Conservation (phyloP, 164 flowering plant species). For the Santalum album region DNA sequence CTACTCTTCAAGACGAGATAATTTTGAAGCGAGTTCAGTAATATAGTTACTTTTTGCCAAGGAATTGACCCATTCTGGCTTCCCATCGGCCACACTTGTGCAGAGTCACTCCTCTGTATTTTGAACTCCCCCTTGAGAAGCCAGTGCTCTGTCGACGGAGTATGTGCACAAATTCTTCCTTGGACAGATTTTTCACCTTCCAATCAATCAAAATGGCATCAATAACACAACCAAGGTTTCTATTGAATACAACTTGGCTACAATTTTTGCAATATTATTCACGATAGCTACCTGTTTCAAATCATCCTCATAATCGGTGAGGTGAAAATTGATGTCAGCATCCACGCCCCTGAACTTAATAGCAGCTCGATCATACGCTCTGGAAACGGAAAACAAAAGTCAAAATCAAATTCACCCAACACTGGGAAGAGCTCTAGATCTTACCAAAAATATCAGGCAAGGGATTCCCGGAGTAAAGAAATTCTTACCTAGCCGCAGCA, state of each 20-base stretch:
- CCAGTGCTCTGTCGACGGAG: conserved; percentile 90
- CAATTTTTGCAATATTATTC: background rate
- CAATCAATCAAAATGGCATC: conserved; percentile 1
- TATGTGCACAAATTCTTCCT: conserved; percentile 82
- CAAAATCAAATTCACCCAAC: background rate
- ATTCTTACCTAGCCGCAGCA: conserved; percentile 55
- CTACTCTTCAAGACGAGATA: background rate
- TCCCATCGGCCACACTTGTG: conserved; percentile 92
- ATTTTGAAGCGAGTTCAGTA: background rate
- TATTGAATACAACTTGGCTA: background rate
- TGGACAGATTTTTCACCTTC: conserved; percentile 65
- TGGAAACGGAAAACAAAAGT: conserved; percentile 17
- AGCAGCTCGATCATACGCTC: conserved; percentile 95
- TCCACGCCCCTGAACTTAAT: conserved; percentile 85
- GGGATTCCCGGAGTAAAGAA: background rate
- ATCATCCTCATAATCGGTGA: conserved; percentile 74
- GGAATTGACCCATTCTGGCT: conserved; percentile 81
- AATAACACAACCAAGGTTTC: background rate
- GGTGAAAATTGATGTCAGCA: conserved; percentile 78
- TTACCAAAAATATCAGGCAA: background rate
- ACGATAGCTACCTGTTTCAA: conserved; percentile 45
- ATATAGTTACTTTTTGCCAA: conserved; percentile 56
- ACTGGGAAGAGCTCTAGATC: background rate
- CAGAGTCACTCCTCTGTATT: conserved; percentile 68
- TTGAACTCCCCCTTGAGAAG: conserved; percentile 73